Conservation (phyloP, 2,329 filamentous ascomycete species). For the Cordyceps pruinosa region DNA sequence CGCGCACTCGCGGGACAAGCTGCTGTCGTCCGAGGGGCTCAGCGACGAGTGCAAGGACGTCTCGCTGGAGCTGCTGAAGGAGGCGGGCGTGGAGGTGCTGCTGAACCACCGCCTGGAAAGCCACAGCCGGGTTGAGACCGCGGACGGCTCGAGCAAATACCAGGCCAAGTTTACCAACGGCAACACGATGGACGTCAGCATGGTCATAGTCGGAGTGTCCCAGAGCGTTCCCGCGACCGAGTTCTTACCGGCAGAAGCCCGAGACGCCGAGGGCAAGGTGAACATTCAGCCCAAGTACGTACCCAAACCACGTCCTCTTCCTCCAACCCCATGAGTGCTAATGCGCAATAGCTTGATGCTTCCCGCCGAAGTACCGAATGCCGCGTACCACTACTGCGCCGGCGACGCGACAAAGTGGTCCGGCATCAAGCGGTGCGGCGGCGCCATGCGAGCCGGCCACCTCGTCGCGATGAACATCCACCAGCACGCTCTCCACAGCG, state of each 20-base stretch:
- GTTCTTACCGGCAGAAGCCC: conserved; percentile 51
- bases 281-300: conserved; percentile 50
- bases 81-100: conserved; percentile 58
- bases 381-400: conserved; percentile 55
- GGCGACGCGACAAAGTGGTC: conserved; percentile 69
- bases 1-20: conserved; percentile 62
- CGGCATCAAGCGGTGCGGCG: conserved; percentile 73
- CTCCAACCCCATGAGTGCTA: neutral
- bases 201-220: conserved; percentile 64
- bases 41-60: conserved; percentile 62
- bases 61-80: conserved; percentile 49
- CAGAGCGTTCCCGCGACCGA: conserved; percentile 53
- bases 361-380: conserved; percentile 45
- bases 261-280: conserved; percentile 60
- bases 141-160: conserved; percentile 33
- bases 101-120: conserved; percentile 52
- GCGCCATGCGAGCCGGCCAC: conserved; percentile 69
- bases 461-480: conserved; percentile 60
- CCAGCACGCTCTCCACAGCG: conserved; percentile 46
- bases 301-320: neutral
- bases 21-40: conserved; percentile 67
- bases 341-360: conserved; percentile 44
- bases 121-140: conserved; percentile 37
- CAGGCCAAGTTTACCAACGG: conserved; percentile 55
- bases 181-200: conserved; percentile 50